Base-by-base conservation (phyloP, 352 stramenopile species). In the Phytopythium oedochilum region DNA sequence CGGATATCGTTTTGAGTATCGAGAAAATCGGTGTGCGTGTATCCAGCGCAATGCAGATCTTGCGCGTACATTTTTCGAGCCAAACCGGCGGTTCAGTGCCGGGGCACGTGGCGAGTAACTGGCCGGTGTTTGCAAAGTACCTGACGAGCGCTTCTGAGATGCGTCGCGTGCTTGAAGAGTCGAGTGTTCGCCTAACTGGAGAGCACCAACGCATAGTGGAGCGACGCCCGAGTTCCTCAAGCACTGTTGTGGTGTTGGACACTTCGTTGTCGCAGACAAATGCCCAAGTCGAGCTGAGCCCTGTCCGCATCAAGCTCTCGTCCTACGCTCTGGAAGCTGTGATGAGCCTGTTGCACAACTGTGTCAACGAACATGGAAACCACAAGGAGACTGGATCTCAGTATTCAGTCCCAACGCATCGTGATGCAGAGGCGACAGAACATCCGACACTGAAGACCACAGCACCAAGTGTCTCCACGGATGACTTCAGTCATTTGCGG, bases 401-500 rank as follows among this genome's bases (percentile, higher is more conserved):
- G 17, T 5, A 14, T 26, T n/a, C 42, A 48, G 2, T 3, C n/a
- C 20, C 42, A 3, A 20, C 22, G 1, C 42, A 32, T 29, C 42
- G 42, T 8, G 42, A 18, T 28, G 18, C 14, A 2, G 10, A 18
- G 14, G 42, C 42, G 3, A 22, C 42, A 20, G 23, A 32, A 15
- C 5, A 22, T 2, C 10, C 42, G 42, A 20, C 23, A 15, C 6
- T 5, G 1, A 48, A 28, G 6, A n/a, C 2, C 36, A 17, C 11
- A 18, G 34, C 22, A 55, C 20, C 36, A n/a, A 8, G 18, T n/a
- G 11, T 29, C 1, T 56, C 40, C 23, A 39, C 44, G 12, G 75
- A 88, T 52, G 82, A 92, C 60, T 80, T 92, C n/a, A 73, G 73
- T 39, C 55, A 62, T 25, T 63, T 92, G 52, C 63, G 47, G 22